Conservation (phyloP, 2,329 filamentous ascomycete genomes). For the Arthrobotrys pseudoclavata region DNA sequence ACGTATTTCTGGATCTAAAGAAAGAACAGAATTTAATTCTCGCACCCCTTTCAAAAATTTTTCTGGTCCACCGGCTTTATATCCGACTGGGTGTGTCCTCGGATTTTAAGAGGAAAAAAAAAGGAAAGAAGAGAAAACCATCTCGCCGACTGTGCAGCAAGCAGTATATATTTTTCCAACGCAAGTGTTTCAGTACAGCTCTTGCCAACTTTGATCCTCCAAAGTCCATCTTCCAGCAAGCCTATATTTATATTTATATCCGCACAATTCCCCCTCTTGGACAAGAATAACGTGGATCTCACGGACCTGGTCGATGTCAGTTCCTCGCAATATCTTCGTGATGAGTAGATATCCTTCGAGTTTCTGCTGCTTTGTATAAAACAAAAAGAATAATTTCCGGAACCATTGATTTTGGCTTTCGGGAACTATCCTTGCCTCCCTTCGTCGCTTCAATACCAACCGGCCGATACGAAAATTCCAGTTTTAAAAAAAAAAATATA, state of each 20-base stretch:
- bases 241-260: neutral
- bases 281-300: neutral
- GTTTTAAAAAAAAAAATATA: neutral
- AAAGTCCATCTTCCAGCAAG: constrained; percentile 11
- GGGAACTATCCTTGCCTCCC: constrained; percentile 27
- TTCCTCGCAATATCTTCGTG: constrained; percentile 49
- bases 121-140: neutral
- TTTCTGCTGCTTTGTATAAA: constrained; percentile 44
- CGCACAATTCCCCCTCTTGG: neutral
- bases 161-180: constrained; percentile 15
- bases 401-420: constrained; percentile 60
- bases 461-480: constrained; percentile 3
- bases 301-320: constrained; percentile 53
- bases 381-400: constrained; percentile 14
- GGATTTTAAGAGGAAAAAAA: constrained; percentile 32
- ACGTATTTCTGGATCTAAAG: neutral
- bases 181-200: constrained; percentile 15
- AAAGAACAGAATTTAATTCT: constrained; percentile 39
- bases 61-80: constrained; percentile 15
- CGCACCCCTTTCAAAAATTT: constrained; percentile 43
- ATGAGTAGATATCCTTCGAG: constrained; percentile 50
- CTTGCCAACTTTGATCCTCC: constrained; percentile 9
- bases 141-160: constrained; percentile 1
- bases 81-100: constrained; percentile 32
- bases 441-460: constrained; percentile 6